These are phyloP conservation scores for Lodderomyces beijingensis DNA, from an alignment of 1,139 yeast species.

Conservation along the genomic window DNA sequence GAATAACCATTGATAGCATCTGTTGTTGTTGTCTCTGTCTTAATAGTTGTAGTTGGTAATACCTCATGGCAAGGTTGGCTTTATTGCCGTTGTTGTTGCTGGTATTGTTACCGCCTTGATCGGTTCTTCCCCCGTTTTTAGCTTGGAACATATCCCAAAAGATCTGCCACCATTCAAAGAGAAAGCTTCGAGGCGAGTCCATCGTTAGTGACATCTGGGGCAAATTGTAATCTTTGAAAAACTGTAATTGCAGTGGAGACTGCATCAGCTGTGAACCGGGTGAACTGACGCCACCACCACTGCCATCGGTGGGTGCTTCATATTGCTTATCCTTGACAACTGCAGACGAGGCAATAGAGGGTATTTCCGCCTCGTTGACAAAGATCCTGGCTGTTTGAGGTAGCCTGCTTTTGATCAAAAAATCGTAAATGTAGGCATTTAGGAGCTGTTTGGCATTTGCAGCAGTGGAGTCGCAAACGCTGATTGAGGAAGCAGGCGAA, in stretches of 20 bases:
- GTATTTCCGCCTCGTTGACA: constrained; percentile 63
- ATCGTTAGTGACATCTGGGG: constrained; percentile 51
- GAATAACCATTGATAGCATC: constrained; percentile 17
- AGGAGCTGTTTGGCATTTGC: constrained; percentile 61
- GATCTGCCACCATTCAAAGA: constrained; percentile 94
- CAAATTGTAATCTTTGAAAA: constrained; percentile 32
- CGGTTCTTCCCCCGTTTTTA: constrained; percentile 28
- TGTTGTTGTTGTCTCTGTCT: constrained; percentile 52
- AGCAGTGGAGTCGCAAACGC: constrained; percentile 47
- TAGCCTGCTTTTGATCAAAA: constrained; percentile 68
- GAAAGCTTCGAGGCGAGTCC: constrained; percentile 85
- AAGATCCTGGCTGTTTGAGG: constrained; percentile 70
- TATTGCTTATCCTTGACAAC: too few relatives aligned
- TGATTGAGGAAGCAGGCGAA: constrained; percentile 15
- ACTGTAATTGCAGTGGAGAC: constrained; percentile 10
- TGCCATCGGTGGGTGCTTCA: too few relatives aligned
- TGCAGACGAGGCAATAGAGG: constrained; percentile 10
- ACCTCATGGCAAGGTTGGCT: constrained; percentile 53
- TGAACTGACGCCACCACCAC: too few relatives aligned
- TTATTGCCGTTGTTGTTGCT: constrained; percentile 20
- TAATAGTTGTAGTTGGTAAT: constrained; percentile 63
- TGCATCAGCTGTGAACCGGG: constrained; percentile 12
- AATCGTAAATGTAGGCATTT: constrained; percentile 85
- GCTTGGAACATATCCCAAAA: constrained; percentile 95
- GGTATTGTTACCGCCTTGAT: constrained; percentile 37